phyloP scores from a whole-genome alignment of 768 basidiomycete species.

The Hydnomerulius pinastri region DNA sequence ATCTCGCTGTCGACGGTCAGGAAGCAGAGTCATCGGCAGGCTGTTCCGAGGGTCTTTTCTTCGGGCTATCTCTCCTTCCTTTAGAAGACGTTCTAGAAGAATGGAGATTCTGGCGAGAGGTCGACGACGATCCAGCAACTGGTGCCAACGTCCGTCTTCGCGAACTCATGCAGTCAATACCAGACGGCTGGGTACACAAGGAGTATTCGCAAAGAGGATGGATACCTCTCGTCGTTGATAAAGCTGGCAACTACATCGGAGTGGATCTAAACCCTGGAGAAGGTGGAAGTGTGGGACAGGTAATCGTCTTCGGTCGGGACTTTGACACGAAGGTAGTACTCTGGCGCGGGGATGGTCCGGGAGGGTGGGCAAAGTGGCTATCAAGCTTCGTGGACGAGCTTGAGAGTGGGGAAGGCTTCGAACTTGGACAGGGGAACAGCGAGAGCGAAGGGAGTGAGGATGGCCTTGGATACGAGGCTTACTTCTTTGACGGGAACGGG shows the following conservation, averaged over 20 bases:
- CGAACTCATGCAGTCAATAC: conserved; percentile 84
- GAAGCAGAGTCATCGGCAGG: conserved; percentile 88
- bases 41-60: conserved; percentile 90
- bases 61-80: conserved; percentile 90
- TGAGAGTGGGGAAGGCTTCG: conserved; percentile 87
- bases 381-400: conserved; percentile 89
- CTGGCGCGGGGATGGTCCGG: conserved; percentile 86
- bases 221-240: conserved; percentile 94
- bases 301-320: conserved; percentile 98
- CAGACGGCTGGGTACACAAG: conserved; percentile 83
- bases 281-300: conserved; percentile 80
- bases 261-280: conserved; percentile 89
- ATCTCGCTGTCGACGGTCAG: conserved; percentile 87
- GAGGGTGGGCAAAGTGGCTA: conserved; percentile 95
- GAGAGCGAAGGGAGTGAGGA: conserved; percentile 82
- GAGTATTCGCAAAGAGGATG: conserved; percentile 95
- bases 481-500: conserved; percentile 81
- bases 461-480: conserved; percentile 81
- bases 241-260: conserved; percentile 94
- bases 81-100: conserved; percentile 93
- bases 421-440: conserved; percentile 57
- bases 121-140: conserved; percentile 85
- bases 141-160: conserved; percentile 76
- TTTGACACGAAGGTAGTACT: conserved; percentile 98
- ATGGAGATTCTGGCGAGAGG: conserved; percentile 95